These are phyloP conservation scores for Penicillium roqueforti DNA, from an alignment of 495 filamentous ascomycete genomes.

Conservation along the genomic window DNA sequence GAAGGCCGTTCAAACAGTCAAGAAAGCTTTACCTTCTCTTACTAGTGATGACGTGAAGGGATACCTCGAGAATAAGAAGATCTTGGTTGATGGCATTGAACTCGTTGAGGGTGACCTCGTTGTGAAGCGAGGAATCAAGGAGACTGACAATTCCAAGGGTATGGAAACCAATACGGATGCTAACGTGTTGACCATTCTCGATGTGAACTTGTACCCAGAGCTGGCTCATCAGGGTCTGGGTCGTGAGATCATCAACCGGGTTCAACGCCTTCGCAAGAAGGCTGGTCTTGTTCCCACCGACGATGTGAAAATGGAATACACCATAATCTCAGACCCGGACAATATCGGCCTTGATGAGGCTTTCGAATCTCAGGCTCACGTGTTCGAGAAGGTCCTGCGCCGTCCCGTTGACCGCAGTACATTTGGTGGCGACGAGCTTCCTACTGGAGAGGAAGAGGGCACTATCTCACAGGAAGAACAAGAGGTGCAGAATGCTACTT, in stretches of 20 bases:
- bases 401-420: conserved; percentile 74
- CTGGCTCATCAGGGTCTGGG: conserved; percentile 71
- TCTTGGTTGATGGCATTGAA: conserved; percentile 78
- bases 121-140: conserved; percentile 72
- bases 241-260: conserved; percentile 77
- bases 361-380: conserved; percentile 62
- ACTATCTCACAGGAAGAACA: conserved; percentile 83
- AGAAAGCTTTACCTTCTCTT: conserved; percentile 79
- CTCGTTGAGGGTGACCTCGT: conserved; percentile 78
- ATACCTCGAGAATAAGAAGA: conserved; percentile 65
- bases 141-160: conserved; percentile 60
- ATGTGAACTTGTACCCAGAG: conserved; percentile 67
- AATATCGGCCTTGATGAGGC: conserved; percentile 66
- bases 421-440: conserved; percentile 58
- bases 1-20: conserved; percentile 85
- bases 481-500: conserved; percentile 82
- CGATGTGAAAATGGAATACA: conserved; percentile 82
- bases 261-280: conserved; percentile 78
- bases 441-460: conserved; percentile 50
- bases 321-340: conserved; percentile 71
- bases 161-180: conserved; percentile 82
- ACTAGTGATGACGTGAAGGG: conserved; percentile 72
- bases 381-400: conserved; percentile 75
- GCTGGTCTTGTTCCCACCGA: conserved; percentile 76
- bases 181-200: conserved; percentile 79